phyloP scores from a whole-genome alignment of 1,139 yeast species.

The Protomyces gravidus region DNA sequence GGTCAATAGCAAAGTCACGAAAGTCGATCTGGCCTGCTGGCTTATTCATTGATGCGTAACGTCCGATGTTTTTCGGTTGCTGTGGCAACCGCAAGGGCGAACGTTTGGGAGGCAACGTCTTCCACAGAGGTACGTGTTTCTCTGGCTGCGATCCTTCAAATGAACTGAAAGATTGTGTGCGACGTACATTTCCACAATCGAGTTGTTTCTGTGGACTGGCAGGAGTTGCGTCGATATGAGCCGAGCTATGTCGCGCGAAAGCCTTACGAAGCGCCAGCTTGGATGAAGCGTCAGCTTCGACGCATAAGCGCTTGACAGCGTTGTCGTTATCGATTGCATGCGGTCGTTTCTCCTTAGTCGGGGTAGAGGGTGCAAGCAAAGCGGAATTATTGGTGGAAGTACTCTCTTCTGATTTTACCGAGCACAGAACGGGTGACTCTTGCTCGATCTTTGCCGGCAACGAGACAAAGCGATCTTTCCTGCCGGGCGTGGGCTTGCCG shows the following conservation, averaged over 20 bases:
- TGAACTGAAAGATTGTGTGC: neutral
- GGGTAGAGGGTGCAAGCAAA: too few relatives aligned
- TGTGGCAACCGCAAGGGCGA: slow-evolving; percentile 4
- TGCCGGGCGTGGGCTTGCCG: neutral
- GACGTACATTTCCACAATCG: neutral
- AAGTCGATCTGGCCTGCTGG: neutral
- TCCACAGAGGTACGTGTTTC: neutral
- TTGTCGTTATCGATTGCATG: neutral
- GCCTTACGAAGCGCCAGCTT: neutral
- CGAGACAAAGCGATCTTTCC: neutral
- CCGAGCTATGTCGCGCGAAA: too few relatives aligned
- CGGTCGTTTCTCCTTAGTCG: neutral
- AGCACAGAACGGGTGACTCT: too few relatives aligned
- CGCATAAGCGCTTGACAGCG: neutral
- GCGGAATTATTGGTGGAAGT: too few relatives aligned
- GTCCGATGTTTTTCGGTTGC: neutral
- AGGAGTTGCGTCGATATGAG: too few relatives aligned
- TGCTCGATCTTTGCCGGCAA: neutral
- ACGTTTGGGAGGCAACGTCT: neutral
- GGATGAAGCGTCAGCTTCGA: neutral
- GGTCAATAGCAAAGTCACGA: slow-evolving; percentile 37
- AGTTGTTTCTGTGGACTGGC: neutral
- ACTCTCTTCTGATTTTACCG: too few relatives aligned
- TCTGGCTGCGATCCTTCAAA: neutral
- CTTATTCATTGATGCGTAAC: neutral